A percentile compares a stretch with the other conserved stretches of the same genome.
Conservation (phyloP, 345 rosid species). For the Ricinus communis region DNA sequence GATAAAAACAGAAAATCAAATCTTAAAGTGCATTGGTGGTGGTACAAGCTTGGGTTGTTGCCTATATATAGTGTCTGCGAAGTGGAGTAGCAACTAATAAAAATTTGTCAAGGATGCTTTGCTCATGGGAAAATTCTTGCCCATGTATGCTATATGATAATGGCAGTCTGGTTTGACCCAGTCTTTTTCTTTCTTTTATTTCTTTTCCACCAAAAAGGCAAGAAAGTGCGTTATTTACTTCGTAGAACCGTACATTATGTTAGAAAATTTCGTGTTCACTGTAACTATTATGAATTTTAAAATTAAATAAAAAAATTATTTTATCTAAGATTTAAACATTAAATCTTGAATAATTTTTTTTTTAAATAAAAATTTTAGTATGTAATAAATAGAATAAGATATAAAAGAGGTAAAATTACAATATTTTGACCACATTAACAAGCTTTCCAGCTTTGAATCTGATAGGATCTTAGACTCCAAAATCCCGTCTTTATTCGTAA, state of each 20-base stretch:
- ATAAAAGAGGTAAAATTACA: too few species aligned
- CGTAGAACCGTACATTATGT: too few species aligned
- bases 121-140: not conserved
- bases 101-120: not conserved
- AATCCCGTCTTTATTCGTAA: too few species aligned
- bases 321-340: not conserved
- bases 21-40: not conserved
- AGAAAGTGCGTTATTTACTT: not conserved
- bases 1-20: too few species aligned
- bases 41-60: not conserved
- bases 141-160: not conserved
- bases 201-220: not conserved
- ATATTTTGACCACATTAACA: too few species aligned
- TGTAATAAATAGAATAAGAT: too few species aligned
- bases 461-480: too few species aligned
- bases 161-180: not conserved
- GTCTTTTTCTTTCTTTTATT: too few species aligned
- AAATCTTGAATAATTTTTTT: not conserved
- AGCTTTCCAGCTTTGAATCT: too few species aligned
- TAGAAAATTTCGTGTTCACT: too few species aligned
- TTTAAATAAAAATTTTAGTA: not conserved
- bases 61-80: not conserved
- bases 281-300: too few species aligned
- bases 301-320: too few species aligned
- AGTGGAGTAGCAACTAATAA: conserved; percentile 2